A percentile compares a stretch with the other conserved stretches of the same genome.
Evolutionary conservation across 139 green algal genomes (phyloP).

Genomic region (Chlamydomonas schloesseri): DNA sequence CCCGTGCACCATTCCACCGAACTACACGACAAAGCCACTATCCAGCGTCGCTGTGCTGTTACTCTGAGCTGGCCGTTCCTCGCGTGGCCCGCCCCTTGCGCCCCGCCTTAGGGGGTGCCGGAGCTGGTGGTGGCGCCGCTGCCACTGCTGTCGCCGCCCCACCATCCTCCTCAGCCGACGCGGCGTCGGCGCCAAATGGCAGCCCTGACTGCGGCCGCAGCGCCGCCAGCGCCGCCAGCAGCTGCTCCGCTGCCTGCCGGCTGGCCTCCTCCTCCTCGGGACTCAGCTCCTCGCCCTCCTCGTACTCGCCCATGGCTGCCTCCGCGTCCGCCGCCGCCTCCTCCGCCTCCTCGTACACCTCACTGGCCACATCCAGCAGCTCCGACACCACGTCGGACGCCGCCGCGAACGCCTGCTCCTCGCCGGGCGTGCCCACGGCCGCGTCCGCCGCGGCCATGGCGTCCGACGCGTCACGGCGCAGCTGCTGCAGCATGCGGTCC

Average conservation of each 20-base stretch:
- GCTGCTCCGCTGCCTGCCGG: background rate
- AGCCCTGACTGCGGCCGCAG: background rate
- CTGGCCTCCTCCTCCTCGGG: background rate
- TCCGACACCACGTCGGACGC: background rate
- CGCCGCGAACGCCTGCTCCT: background rate
- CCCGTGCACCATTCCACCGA: no score
- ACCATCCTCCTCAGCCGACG: background rate
- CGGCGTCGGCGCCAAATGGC: no score
- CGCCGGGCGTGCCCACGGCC: background rate
- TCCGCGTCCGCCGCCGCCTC: background rate
- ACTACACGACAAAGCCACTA: no score
- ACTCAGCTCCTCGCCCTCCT: background rate
- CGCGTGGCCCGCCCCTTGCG: no score
- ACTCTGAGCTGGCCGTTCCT: no score
- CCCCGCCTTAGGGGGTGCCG: no score
- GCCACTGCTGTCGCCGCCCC: background rate
- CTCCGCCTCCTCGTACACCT: conserved; percentile 13
- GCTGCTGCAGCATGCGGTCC: background rate
- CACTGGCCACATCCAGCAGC: background rate
- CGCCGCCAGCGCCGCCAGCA: background rate
- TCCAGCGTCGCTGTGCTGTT: no score
- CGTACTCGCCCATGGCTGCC: background rate
- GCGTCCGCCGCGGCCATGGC: background rate
- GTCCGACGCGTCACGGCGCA: background rate
- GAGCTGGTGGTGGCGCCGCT: no score